These are phyloP conservation scores for Ettlia oleoabundans DNA, from an alignment of 139 green algal genomes.

Conservation along the genomic window DNA sequence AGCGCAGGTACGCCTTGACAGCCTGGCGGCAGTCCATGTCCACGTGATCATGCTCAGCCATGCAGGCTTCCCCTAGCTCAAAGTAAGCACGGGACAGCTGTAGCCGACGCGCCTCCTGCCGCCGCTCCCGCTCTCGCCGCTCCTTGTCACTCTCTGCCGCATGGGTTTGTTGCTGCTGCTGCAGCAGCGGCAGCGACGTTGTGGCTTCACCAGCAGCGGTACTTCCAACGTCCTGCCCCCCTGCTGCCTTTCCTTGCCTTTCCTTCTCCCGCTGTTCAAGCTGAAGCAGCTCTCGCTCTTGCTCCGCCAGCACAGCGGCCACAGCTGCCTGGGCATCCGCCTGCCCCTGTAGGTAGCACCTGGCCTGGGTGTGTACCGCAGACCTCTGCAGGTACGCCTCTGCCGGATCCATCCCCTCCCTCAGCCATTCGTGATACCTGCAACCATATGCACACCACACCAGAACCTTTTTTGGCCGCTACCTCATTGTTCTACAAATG, in stretches of 20 bases:
- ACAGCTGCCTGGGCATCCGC: constrained; percentile 39
- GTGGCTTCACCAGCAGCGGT: too few relatives aligned
- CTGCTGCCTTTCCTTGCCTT: not conserved
- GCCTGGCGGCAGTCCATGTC: constrained; percentile 40
- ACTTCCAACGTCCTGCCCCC: too few relatives aligned
- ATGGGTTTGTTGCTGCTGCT: not conserved
- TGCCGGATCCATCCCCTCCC: constrained; percentile 2
- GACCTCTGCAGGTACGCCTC: constrained; percentile 45
- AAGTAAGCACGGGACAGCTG: constrained; percentile 33
- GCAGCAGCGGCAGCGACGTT: not conserved
- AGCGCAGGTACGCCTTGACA: constrained; percentile 36
- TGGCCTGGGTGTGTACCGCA: constrained; percentile 24
- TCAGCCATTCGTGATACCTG: constrained; percentile 48
- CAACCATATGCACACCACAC: not conserved
- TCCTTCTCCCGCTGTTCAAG: not conserved
- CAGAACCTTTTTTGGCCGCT: not conserved
- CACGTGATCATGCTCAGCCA: constrained; percentile 46
- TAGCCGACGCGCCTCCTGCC: not conserved
- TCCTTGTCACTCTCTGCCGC: not conserved
- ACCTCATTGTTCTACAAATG: too few relatives aligned
- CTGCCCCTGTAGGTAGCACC: constrained; percentile 49
- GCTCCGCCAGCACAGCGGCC: not conserved
- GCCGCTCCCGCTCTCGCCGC: not conserved
- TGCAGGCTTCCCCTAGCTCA: constrained; percentile 32
- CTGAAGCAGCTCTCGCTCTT: not conserved